Base-by-base conservation (phyloP, 257 asterid genomes). In the Solanum raphanifolium region DNA sequence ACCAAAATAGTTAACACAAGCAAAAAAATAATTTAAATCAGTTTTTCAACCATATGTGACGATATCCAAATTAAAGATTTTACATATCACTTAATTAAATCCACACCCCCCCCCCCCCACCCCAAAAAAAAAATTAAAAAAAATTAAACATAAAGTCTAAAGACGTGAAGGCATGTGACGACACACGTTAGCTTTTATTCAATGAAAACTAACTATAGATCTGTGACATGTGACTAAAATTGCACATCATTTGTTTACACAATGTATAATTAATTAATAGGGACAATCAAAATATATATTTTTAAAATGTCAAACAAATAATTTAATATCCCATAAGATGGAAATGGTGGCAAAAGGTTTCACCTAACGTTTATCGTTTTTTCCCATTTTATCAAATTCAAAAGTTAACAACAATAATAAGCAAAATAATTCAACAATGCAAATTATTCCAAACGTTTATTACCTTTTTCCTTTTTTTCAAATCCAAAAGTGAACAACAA, bases 181-280 rank as follows among this genome's bases (percentile, higher is more conserved):
- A 55, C 65, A 55, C 69, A 60, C 29, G 3, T 23, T 60, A 23
- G 13, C 29, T 60, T 60, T 60, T 60, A 60, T 60, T 9, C 29
- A 23, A 23, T 60, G 29, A 60, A 60, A 60, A 60, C 29, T 60
- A 60, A 65, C 34, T 15, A 69, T 31, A 15, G 5, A 69, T 69
- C n/a, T 18, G 95, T 91, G 91, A 89, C 88, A 55, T 92, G 83
- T 58, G 94, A 87, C 68, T 91, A 91, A 85, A 83, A 86, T 69
- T 88, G 4, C 65, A 18, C 10, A 20, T 18, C 25, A 55, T 20
- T 55, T 55, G 91, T 89, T 92, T 92, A 94, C 71, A 20, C 85
- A 34, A 88, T 20, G 72, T 95, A 76, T 95, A 73, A 12, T 88
- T 92, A 36, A 92, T 84, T 81, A 41, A 87, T 21, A 75, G 34